A percentile compares a stretch with the other conserved stretches of the same genome.
Evolutionary conservation across 257 asterid genomes (phyloP).

Genomic region (Solanum gracilifrons): DNA sequence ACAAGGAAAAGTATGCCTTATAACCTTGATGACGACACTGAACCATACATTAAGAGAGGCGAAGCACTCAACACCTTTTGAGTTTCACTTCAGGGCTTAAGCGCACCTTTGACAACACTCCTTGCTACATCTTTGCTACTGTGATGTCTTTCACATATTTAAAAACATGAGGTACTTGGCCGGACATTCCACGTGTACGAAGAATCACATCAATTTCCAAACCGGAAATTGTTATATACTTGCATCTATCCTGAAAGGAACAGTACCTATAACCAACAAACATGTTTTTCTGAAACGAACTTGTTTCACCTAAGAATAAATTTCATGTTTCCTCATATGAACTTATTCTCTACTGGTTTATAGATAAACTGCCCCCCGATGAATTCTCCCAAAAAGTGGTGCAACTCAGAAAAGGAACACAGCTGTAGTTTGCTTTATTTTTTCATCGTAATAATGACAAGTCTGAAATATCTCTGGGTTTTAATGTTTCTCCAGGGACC

Average conservation of each 20-base stretch:
- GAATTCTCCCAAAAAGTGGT: background rate
- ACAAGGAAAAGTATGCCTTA: background rate
- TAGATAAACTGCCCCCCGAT: background rate
- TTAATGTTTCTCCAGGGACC: conserved; percentile 37
- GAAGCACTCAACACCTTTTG: background rate
- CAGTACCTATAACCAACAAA: background rate
- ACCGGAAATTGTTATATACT: background rate
- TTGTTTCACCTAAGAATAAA: background rate
- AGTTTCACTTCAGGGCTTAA: background rate
- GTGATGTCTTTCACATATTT: background rate
- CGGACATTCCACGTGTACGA: background rate
- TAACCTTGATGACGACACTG: background rate
- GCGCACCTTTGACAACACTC: background rate
- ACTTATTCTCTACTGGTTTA: background rate
- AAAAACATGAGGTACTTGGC: background rate
- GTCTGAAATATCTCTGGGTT: conserved; percentile 1
- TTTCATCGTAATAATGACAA: background rate
- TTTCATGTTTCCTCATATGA: background rate
- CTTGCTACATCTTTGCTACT: background rate
- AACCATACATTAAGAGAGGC: background rate
- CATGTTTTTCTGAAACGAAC: background rate
- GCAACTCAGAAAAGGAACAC: background rate
- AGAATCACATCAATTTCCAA: background rate
- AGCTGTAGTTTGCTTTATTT: background rate
- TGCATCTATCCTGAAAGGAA: background rate